Conservation (phyloP, 306 rosid species). For the Abrus pulchellus region DNA sequence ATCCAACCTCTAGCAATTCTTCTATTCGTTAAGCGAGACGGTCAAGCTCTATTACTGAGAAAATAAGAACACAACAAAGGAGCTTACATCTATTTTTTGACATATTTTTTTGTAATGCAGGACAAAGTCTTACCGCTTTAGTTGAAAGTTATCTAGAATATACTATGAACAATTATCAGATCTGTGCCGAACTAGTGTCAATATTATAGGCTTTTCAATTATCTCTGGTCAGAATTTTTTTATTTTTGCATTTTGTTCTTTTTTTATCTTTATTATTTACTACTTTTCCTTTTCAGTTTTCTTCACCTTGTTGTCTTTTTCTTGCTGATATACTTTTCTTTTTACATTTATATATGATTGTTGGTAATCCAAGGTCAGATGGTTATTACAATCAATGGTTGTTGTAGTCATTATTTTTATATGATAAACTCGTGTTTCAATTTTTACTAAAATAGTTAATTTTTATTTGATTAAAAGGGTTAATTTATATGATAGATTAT, state of each 20-base stretch:
- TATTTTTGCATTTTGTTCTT: conserved; percentile 39
- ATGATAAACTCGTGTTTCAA: no score
- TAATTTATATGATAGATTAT: no score
- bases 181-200: conserved; percentile 63
- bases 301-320: background rate
- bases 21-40: no score
- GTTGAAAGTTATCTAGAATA: conserved; percentile 71
- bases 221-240: conserved; percentile 77
- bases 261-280: conserved; percentile 26
- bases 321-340: conserved; percentile 5
- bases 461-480: no score
- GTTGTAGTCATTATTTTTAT: background rate
- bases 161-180: conserved; percentile 71
- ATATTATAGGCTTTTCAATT: conserved; percentile 84
- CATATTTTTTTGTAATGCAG: conserved; percentile 65
- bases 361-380: conserved; percentile 31
- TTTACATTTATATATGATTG: no score
- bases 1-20: no score
- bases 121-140: conserved; percentile 62
- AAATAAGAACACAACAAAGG: conserved; percentile 53
- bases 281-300: conserved; percentile 18
- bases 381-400: background rate
- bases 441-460: no score
- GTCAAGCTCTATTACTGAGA: no score
- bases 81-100: conserved; percentile 52